Base-by-base conservation (phyloP, 306 rosid species). In the Astragalus membranaceus region DNA sequence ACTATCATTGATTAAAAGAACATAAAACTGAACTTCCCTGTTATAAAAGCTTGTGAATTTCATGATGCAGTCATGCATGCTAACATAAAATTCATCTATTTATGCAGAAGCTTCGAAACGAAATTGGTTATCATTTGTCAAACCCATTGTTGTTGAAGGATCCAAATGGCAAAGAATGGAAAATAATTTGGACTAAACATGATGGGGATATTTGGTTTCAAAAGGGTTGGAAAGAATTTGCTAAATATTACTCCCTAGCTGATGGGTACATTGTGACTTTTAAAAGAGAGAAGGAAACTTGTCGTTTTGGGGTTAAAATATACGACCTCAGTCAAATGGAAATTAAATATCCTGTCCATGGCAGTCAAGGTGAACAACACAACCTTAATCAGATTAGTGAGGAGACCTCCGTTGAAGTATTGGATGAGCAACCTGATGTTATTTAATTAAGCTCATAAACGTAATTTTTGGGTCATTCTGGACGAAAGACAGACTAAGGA, bases 111-210 rank as follows among this genome's bases (percentile, higher is more conserved):
- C 23, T 20, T 20, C 23, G 23, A 20, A 20, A 20, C 23, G 23
- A 20, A 20, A 20, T 20, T 76, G 69, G 78, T 4, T 15, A 8
- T 2, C n/a, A 32, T 17, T 0, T 80, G 26, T 10, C 64, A 43
- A 75, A 66, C 30, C 71, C 66, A 42, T 14, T 76, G 36, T 41
- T 70, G 65, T 62, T 80, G 56, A 75, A 65, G 56, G 73, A 69
- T 10, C 81, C 78, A 17, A 59, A 54, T 75, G 78, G 66, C 1
- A 30, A 64, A 29, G 11, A 58, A 26, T 80, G 84, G 84, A 8
- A 75, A 58, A 17, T 80, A 44, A 3, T 9, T 32, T 69, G 53
- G 59, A 43, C 8, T 2, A 70, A 63, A 13, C 6, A 39, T 29
- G 64, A 76, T 39, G 23, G 0, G 26, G 75, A 55, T 32, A 41